Percentiles rank a stretch among this genome's conserved stretches.
phyloP scores from a whole-genome alignment of 805 yeast species.

The Lachancea kluyveri region DNA sequence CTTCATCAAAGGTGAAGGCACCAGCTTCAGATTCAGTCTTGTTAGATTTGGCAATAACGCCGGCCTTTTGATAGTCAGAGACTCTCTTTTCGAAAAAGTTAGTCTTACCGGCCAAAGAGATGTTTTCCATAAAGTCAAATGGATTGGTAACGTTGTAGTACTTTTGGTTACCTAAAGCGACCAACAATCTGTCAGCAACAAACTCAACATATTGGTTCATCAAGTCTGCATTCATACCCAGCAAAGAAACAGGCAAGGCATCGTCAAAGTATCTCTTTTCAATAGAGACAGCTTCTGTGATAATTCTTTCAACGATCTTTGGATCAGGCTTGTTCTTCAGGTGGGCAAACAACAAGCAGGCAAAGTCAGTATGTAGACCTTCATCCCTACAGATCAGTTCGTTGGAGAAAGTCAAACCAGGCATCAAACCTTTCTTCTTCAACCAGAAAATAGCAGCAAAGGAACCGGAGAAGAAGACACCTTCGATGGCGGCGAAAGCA shows the following conservation, averaged over 20 bases:
- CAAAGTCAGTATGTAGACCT: constrained; percentile 98
- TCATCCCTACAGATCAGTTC: constrained; percentile 98
- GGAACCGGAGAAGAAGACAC: constrained; percentile 97
- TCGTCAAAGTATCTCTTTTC: constrained; percentile 94
- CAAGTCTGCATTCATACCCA: constrained; percentile 90
- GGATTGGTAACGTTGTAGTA: constrained; percentile 85
- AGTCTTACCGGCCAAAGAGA: constrained; percentile 96
- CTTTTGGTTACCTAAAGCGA: constrained; percentile 88
- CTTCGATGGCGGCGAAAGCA: constrained; percentile 98
- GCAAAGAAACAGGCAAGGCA: constrained; percentile 85
- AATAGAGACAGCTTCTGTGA: constrained; percentile 91
- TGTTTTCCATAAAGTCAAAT: constrained; percentile 98
- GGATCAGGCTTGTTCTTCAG: constrained; percentile 82
- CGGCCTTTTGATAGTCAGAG: constrained; percentile 97
- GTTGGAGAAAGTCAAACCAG: constrained; percentile 96
- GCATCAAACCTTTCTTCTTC: constrained; percentile 98
- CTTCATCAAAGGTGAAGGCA: constrained; percentile 86
- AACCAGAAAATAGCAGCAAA: constrained; percentile 98
- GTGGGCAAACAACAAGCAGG: constrained; percentile 91
- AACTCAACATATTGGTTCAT: constrained; percentile 99
- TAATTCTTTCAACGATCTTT: constrained; percentile 73
- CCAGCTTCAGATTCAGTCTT: constrained; percentile 43
- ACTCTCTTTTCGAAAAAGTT: constrained; percentile 99
- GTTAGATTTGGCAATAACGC: constrained; percentile 82
- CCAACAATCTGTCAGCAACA: constrained; percentile 90